Evolutionary conservation across 1,139 yeast genomes (phyloP), one percentile per base, ranked within the genome.

Genomic region (Geotrichum reessii): DNA sequence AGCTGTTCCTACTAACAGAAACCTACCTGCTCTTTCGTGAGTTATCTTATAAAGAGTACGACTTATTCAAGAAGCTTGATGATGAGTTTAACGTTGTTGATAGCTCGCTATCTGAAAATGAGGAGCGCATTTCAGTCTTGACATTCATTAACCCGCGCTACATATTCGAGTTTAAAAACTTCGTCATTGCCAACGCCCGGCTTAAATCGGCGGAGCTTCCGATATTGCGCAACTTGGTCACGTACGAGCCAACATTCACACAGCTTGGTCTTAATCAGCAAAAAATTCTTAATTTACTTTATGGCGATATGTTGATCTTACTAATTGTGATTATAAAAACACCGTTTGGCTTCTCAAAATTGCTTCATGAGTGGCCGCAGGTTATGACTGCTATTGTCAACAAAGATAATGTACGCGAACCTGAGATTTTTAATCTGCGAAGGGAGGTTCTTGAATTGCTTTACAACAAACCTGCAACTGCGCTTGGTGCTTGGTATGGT

Each of bases 301-400:
- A 64, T 47, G 58, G 60, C 3, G 70, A 68, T 51, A 58, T 64
- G 24, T 59, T 68, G 62, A 62, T 61, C 3, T 22, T 67, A 12
- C 48, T 67, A 12, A 52, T 52, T 11, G 56, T 62, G 1, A 33
- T 69, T 28, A 54, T 68, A 1, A 28, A 58, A 14, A 63, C 64
- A 2, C 40, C 64, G 1, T 67, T 65, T 64, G 70, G 69, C 2
- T 51, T 58, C 1, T 49, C 42, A 1, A 66, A 62, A 21, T 60
- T 68, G 11, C 54, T 68, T 14, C 47, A 58, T 4, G 55, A 58
- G 14, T 67, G 69, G 69, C 67, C 70, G 1, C 61, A 61, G 48
- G 67, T 67, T 4, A 66, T 68, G 71, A 63, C 63, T 33, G 59
- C 55, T 7, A 52, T 65, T 19, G 58, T 68, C 21, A 61, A 63